Conservation (phyloP, 805 yeast species). For the Diddensiella transvaalensis region DNA sequence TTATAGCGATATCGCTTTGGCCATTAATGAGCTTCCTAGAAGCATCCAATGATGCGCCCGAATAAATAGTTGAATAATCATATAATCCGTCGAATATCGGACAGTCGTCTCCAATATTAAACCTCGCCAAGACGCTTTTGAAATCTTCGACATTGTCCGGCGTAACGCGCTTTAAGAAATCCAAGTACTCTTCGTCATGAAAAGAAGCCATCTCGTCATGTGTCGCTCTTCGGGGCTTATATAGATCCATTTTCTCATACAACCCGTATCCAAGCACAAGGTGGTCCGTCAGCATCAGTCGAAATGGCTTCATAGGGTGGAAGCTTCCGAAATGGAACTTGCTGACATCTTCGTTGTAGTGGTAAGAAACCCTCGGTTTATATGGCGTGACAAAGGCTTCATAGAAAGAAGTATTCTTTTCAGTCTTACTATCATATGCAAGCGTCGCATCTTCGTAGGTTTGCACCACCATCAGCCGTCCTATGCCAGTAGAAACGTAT, state of each 20-base stretch:
- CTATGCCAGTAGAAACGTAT: conserved; percentile 4
- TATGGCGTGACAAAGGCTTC: conserved; percentile 37
- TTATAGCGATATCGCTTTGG: conserved; percentile 86
- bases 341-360: conserved; percentile 75
- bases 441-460: conserved; percentile 36
- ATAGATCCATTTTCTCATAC: conserved; percentile 86
- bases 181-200: conserved; percentile 83
- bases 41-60: conserved; percentile 90
- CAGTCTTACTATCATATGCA: conserved; percentile 41
- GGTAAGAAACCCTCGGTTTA: conserved; percentile 68
- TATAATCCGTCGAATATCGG: conserved; percentile 94
- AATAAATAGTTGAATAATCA: conserved; percentile 80
- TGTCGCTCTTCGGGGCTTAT: conserved; percentile 79
- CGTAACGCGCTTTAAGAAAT: conserved; percentile 69
- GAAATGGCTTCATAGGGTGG: conserved; percentile 98
- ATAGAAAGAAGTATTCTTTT: conserved; percentile 43
- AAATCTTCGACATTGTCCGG: conserved; percentile 67
- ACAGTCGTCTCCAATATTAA: conserved; percentile 91
- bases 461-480: conserved; percentile 23
- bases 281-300: conserved; percentile 91
- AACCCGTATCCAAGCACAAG: conserved; percentile 79
- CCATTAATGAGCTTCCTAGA: conserved; percentile 77
- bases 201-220: conserved; percentile 73
- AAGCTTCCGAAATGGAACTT: conserved; percentile 85
- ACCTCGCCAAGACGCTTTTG: conserved; percentile 49